phyloP scores from a whole-genome alignment of 1,284 basidiomycete species.

The Apiotrichum sp. region DNA sequence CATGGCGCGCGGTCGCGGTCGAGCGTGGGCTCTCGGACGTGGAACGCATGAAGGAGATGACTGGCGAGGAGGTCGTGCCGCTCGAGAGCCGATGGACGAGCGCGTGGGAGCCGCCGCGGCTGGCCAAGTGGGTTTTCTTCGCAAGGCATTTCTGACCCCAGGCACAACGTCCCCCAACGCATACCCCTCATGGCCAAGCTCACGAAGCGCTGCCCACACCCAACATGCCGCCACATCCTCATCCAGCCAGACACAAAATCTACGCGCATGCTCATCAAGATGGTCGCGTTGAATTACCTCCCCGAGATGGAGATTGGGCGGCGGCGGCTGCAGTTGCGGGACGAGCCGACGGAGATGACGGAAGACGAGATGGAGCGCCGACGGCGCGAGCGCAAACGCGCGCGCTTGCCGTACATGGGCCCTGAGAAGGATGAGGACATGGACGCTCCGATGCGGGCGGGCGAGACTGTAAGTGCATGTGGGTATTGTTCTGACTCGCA shows the following conservation, averaged over 20 bases:
- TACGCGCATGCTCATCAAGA: conserved; percentile 92
- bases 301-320: conserved; percentile 71
- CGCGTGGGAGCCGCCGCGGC: conserved; percentile 67
- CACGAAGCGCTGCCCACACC: conserved; percentile 80
- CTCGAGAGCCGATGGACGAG: conserved; percentile 74
- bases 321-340: conserved; percentile 20
- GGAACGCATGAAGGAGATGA: conserved; percentile 57
- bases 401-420: neutral
- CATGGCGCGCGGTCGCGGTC: conserved; percentile 29
- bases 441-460: conserved; percentile 21
- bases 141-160: conserved; percentile 1
- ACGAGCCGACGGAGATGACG: conserved; percentile 5
- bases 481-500: conserved; percentile 4
- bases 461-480: conserved; percentile 21
- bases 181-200: conserved; percentile 88
- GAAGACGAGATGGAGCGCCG: conserved; percentile 8
- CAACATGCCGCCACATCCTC: conserved; percentile 83
- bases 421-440: conserved; percentile 29
- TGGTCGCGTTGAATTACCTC: conserved; percentile 87
- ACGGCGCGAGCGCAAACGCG: conserved; percentile 7
- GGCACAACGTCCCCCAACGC: conserved; percentile 59
- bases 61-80: conserved; percentile 57
- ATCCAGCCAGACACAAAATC: conserved; percentile 98
- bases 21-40: conserved; percentile 19
- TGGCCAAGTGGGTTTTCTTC: conserved; percentile 55